Evolutionary conservation across 169 alveolate genomes (phyloP).

Genomic region (Plasmodium vivax): DNA sequence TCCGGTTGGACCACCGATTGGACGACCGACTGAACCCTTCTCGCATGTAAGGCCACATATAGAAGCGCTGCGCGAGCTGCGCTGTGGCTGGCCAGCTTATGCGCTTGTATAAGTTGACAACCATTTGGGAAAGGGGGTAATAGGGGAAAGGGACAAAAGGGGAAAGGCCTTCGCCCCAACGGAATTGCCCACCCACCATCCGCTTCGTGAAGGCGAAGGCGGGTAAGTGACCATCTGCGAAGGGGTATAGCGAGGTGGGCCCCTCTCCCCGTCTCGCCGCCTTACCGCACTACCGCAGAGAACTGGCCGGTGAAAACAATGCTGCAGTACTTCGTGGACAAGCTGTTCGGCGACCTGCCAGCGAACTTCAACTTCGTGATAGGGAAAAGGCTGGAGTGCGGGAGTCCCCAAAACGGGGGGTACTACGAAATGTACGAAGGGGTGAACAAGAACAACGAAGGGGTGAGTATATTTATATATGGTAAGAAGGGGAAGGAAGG

Average conservation of each 20-base stretch:
- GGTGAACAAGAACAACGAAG: constrained; percentile 32
- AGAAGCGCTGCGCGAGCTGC: neutral
- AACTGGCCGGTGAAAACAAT: neutral
- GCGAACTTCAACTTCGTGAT: constrained; percentile 41
- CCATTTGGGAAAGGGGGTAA: neutral
- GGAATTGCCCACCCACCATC: neutral
- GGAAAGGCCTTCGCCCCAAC: neutral
- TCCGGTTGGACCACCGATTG: neutral
- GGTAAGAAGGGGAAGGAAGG: constrained; percentile 47
- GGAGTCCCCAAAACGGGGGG: neutral
- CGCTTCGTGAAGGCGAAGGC: neutral
- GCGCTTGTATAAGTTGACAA: neutral
- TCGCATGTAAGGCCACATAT: neutral
- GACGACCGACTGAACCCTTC: neutral
- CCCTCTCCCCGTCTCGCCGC: neutral
- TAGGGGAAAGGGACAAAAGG: neutral
- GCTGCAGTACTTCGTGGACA: constrained; percentile 61
- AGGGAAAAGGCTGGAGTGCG: constrained; percentile 29
- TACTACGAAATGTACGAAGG: constrained; percentile 60
- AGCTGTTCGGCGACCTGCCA: constrained; percentile 63
- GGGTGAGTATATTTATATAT: constrained; percentile 56
- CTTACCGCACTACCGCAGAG: neutral
- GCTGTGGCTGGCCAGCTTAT: neutral
- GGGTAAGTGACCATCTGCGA: neutral
- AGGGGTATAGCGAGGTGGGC: neutral